Base-by-base conservation (phyloP, 768 basidiomycete genomes). In the Rickenella mellea region DNA sequence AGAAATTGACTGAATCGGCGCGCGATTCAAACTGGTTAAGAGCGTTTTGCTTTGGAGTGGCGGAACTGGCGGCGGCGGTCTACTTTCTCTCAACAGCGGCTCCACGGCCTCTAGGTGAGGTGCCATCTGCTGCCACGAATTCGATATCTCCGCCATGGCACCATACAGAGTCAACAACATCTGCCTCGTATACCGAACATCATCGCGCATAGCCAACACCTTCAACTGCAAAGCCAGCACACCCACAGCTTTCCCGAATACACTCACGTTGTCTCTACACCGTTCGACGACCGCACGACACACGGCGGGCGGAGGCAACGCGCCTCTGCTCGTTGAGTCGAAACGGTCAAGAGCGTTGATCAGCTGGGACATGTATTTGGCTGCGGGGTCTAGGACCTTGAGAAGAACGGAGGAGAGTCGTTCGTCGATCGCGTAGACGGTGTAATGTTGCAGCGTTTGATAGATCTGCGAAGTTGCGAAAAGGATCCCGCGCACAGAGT, bases 401-500 rank as follows among this genome's bases (percentile, higher is more conserved):
- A 76, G 69, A 44, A 98, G 71, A 6, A 88, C 75, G 4, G 80
- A 76, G 5, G 89, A 78, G 21, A 92, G 69, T 17, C 87, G 77
- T 40, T 93, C 88, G 54, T 91, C 82, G 46, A 81, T 76, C 24
- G 83, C 83, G 48, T 85, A 84, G 17, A 82, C 71, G 27, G 83
- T 81, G 60, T 92, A 94, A 52, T 93, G 87, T 40, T 87, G 80
- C 31, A 99, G 66, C 0, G 88, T 80, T 51, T 91, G 80, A 56
- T 94, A 85, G 31, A 97, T 76, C 61, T 97, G 93, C 30, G 87
- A 88, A 48, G 91, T 70, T 2, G 90, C 84, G 56, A 96, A 98
- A 28, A 97, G 72, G 43, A 98, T 80, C 19, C 87, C 91, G 21
- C 96, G 82, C 35, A 89, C 81, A n/a, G 84, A 81, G 53, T 98